These are phyloP conservation scores for Paxillus involutus DNA, from an alignment of 768 basidiomycete species.

Conservation along the genomic window DNA sequence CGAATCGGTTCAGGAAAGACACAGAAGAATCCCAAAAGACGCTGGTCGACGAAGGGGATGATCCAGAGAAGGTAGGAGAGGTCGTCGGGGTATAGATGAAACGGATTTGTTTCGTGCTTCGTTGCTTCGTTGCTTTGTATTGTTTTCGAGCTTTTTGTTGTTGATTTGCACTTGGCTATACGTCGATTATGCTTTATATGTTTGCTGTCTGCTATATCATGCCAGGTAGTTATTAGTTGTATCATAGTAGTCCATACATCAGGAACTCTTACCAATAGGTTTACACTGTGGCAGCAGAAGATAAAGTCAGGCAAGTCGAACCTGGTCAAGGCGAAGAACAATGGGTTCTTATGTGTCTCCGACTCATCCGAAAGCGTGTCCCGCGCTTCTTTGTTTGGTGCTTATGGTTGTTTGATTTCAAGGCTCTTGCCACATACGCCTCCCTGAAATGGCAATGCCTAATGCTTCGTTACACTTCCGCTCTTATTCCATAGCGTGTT, in stretches of 20 bases:
- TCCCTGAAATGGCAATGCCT: no score
- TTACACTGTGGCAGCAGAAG: neutral
- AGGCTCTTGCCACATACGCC: constrained; percentile 8
- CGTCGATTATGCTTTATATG: neutral
- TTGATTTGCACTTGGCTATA: neutral
- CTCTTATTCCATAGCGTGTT: neutral
- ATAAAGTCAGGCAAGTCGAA: neutral
- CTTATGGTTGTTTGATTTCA: constrained; percentile 20
- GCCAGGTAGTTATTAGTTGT: constrained; percentile 3
- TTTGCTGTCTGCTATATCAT: constrained; percentile 1
- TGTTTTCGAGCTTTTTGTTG: neutral
- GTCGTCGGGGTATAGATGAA: neutral
- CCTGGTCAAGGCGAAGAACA: neutral
- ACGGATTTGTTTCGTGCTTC: neutral
- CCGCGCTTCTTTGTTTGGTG: constrained; percentile 2
- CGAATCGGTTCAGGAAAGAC: neutral
- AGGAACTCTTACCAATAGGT: constrained; percentile 1
- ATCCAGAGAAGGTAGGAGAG: neutral
- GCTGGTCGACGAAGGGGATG: neutral
- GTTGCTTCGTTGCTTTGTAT: neutral
- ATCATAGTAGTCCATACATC: constrained; percentile 8
- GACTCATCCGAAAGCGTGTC: no score
- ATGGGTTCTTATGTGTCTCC: neutral
- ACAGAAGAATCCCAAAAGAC: neutral
- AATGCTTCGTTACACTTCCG: no score